phyloP scores from a whole-genome alignment of 345 rosid species.

The Tarenaya hassleriana region DNA sequence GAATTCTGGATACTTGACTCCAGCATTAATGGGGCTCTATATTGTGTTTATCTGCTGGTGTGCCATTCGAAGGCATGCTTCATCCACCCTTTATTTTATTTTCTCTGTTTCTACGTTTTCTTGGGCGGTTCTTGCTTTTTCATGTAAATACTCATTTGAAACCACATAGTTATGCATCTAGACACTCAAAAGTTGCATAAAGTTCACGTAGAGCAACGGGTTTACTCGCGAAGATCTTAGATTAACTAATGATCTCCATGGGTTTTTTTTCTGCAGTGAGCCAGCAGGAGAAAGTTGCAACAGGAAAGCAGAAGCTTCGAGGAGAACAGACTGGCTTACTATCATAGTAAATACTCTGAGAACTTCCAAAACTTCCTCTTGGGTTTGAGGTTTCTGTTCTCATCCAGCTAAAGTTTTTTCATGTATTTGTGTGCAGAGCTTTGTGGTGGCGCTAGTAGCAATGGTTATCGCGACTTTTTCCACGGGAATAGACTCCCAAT shows the following conservation, averaged over 20 bases:
- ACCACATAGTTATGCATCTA: too few species aligned
- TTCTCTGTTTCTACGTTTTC: background rate
- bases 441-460: constrained; percentile 70
- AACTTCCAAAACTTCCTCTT: background rate
- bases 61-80: constrained; percentile 71
- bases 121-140: too few species aligned
- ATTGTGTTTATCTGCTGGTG: constrained; percentile 93
- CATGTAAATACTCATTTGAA: too few species aligned
- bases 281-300: constrained; percentile 89
- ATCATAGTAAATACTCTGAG: constrained; percentile 53
- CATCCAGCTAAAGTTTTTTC: constrained; percentile 6
- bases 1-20: constrained; percentile 71
- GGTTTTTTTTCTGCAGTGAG: constrained; percentile 48
- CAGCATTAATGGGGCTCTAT: constrained; percentile 96
- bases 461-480: constrained; percentile 95
- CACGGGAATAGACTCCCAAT: constrained; percentile 88
- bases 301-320: constrained; percentile 73
- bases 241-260: too few species aligned
- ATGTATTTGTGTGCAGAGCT: constrained; percentile 49
- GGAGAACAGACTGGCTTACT: constrained; percentile 87
- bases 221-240: too few species aligned
- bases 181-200: too few species aligned
- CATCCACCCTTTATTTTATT: background rate
- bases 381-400: background rate
- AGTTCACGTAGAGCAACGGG: too few species aligned